These are phyloP conservation scores for Penicillium goetzii DNA, from an alignment of 495 filamentous ascomycete species.

Conservation along the genomic window DNA sequence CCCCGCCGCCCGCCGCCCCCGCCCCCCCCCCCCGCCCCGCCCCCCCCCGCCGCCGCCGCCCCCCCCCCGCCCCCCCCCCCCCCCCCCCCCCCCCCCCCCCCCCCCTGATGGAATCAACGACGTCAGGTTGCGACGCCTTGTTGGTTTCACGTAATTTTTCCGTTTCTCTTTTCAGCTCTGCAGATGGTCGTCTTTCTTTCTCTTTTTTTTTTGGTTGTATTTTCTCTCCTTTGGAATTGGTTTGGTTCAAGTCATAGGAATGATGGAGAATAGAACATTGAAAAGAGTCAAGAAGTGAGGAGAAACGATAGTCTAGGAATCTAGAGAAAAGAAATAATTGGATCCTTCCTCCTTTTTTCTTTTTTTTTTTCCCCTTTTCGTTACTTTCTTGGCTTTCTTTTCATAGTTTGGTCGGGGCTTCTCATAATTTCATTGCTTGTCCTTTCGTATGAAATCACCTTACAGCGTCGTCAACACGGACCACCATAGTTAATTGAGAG, in stretches of 20 bases:
- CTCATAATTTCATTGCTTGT: not conserved
- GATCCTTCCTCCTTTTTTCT: not conserved
- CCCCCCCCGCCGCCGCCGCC: too few species aligned
- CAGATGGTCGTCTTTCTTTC: slow-evolving; percentile 2
- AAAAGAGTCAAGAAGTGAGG: not conserved
- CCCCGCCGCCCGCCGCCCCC: too few species aligned
- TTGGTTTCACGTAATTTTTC: slow-evolving; percentile 33
- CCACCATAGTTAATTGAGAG: slow-evolving; percentile 20
- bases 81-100: too few species aligned
- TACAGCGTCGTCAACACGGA: not conserved
- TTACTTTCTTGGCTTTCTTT: not conserved
- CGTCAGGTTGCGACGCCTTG: slow-evolving; percentile 29
- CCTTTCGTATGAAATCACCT: not conserved
- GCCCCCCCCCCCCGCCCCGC: too few species aligned
- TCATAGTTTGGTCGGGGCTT: not conserved
- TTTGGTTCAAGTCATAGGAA: not conserved
- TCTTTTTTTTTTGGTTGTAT: not conserved
- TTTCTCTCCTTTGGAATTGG: not conserved
- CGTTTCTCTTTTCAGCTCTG: not conserved
- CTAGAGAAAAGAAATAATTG: slow-evolving; percentile 1
- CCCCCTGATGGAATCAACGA: too few species aligned
- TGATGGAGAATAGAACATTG: not conserved
- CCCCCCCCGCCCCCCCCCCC: too few species aligned
- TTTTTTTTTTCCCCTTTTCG: not conserved
- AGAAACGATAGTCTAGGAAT: not conserved